Evolutionary conservation across 2,329 filamentous ascomycete species (phyloP).

Genomic region (Ophiocordyceps camponoti-floridani): DNA sequence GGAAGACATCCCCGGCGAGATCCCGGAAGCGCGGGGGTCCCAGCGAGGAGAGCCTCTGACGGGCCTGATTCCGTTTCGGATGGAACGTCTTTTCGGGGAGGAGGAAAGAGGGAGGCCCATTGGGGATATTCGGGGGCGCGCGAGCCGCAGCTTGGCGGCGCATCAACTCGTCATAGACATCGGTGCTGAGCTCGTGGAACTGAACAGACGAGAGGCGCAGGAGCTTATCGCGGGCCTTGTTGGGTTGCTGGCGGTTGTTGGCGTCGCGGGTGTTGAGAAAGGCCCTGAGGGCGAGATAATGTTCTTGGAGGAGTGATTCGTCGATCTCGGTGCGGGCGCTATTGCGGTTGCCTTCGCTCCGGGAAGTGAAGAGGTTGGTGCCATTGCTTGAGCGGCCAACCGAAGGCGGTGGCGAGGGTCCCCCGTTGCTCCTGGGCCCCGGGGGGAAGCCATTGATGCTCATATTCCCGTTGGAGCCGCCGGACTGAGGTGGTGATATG

Average conservation of each 20-base stretch:
- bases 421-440: slow-evolving; percentile 37
- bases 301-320: slow-evolving; percentile 50
- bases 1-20: slow-evolving; percentile 88
- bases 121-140: slow-evolving; percentile 31
- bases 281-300: slow-evolving; percentile 63
- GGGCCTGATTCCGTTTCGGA: slow-evolving; percentile 93
- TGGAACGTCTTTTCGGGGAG: slow-evolving; percentile 81
- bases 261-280: slow-evolving; percentile 67
- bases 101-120: slow-evolving; percentile 51
- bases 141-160: slow-evolving; percentile 58
- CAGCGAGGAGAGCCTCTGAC: slow-evolving; percentile 82
- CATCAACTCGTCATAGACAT: slow-evolving; percentile 89
- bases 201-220: slow-evolving; percentile 78
- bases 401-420: slow-evolving; percentile 74
- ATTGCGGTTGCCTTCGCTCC: slow-evolving; percentile 45
- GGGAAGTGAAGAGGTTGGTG: slow-evolving; percentile 48
- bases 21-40: slow-evolving; percentile 77
- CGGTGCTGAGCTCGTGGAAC: slow-evolving; percentile 93
- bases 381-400: slow-evolving; percentile 73
- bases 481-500: slow-evolving; percentile 53
- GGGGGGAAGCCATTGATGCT: slow-evolving; percentile 44
- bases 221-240: slow-evolving; percentile 87
- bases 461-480: slow-evolving; percentile 34
- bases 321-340: slow-evolving; percentile 40
- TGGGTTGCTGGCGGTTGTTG: slow-evolving; percentile 54